Conservation (phyloP, 2,329 filamentous ascomycete genomes). For the Penicillium sp. region DNA sequence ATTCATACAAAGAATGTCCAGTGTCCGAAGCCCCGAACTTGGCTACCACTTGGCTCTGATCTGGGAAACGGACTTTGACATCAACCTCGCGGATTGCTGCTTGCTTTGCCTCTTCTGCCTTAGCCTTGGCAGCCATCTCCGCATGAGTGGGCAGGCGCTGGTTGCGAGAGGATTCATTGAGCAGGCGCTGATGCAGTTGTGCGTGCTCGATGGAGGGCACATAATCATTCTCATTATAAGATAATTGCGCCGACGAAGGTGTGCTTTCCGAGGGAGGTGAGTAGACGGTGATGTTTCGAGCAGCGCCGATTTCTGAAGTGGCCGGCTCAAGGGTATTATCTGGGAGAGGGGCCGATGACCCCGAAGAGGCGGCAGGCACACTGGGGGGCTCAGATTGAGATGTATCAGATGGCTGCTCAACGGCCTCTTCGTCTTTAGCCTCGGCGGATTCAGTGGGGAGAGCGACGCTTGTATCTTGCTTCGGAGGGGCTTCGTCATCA, state of each 20-base stretch:
- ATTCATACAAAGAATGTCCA: constrained; percentile 70
- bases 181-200: constrained; percentile 74
- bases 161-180: constrained; percentile 75
- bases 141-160: constrained; percentile 78
- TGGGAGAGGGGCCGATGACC: constrained; percentile 13
- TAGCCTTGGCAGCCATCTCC: constrained; percentile 71
- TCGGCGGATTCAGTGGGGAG: constrained; percentile 4
- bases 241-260: constrained; percentile 70
- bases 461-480: constrained; percentile 9
- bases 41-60: constrained; percentile 76
- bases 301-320: constrained; percentile 42
- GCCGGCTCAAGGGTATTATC: constrained; percentile 22
- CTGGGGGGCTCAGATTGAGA: constrained; percentile 7
- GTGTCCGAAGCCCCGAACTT: constrained; percentile 69
- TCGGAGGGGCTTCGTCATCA: constrained; percentile 36
- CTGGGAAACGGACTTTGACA: constrained; percentile 83
- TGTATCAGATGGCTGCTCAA: constrained; percentile 14
- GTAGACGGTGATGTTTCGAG: constrained; percentile 66
- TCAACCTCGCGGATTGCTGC: constrained; percentile 67
- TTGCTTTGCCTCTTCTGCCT: constrained; percentile 65
- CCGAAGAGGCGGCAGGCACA: neutral
- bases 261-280: constrained; percentile 72
- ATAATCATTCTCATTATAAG: constrained; percentile 73
- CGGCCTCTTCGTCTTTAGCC: constrained; percentile 5
- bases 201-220: constrained; percentile 82